Base-by-base conservation (phyloP, 306 rosid genomes). In the Oemleria cerasiformis region DNA sequence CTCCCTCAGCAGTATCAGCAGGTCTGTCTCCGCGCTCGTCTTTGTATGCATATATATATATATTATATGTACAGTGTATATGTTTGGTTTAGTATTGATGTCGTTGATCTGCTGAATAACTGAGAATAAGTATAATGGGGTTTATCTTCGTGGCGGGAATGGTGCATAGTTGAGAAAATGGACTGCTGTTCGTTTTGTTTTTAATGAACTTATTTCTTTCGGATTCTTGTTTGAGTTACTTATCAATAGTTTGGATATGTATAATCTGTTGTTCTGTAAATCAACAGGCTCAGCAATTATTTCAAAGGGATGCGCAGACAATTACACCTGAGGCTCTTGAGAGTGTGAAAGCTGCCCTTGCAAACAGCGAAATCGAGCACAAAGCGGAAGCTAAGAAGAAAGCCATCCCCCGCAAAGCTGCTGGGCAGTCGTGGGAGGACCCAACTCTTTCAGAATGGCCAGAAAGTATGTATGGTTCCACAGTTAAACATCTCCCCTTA, bases 381-480 rank as follows among this genome's bases (percentile, higher is more conserved):
- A 94, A 91, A 63, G 87, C 92, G 4, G 96, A 89, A 40, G 78
- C 86, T 0, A 94, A 91, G 74, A 91, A 82, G 97, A 94, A 89
- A 80, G 96, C 97, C 21, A 64, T 94, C 75, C 99, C 99, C 75
- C 92, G 97, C 14, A 94, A 89, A 82, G 99, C 97, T 73, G 99
- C 97, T 13, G 96, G 99, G 8, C 99, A 81, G 74, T 8, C 90
- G 4, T 94, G 99, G 99, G 97, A 91, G 86, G 99, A 94, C 69
- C 97, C 97, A 8, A 80, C 93, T 7, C 99, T 91, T 53, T 83
- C 97, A 17, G 97, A 94, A 67, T 94, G 97, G 97, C 99, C 99
- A 0, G 97, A 94, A 85, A 87, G 99, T 94, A 84, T 51, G 63
- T 34, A n/a, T 50, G 0, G 20, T 71, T 70, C 62, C 14, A 12